phyloP scores from a whole-genome alignment of 2,329 filamentous ascomycete species.

The Scopulariopsis brevicaulis region DNA sequence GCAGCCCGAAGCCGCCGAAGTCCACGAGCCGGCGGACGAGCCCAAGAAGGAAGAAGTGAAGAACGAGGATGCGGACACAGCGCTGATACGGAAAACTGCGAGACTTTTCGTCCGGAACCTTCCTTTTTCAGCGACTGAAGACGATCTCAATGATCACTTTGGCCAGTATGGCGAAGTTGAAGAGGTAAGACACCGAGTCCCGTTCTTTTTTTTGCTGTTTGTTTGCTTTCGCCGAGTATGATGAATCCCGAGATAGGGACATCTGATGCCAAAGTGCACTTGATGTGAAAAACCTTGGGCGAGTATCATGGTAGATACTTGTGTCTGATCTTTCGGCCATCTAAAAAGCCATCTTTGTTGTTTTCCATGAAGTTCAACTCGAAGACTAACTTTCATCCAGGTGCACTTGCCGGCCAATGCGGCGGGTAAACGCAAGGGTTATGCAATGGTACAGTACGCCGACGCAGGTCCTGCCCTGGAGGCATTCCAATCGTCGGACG shows the following conservation, averaged over 20 bases:
- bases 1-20: neutral
- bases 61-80: slow-evolving; percentile 21
- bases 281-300: slow-evolving; percentile 77
- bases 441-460: slow-evolving; percentile 73
- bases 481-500: slow-evolving; percentile 72
- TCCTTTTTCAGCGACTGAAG: slow-evolving; percentile 66
- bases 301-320: slow-evolving; percentile 63
- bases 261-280: slow-evolving; percentile 81
- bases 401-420: slow-evolving; percentile 74
- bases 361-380: slow-evolving; percentile 25
- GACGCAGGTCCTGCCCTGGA: slow-evolving; percentile 61
- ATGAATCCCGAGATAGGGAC: slow-evolving; percentile 99
- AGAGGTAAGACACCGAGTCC: slow-evolving; percentile 58
- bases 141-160: slow-evolving; percentile 66
- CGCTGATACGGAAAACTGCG: slow-evolving; percentile 58
- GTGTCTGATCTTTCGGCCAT: slow-evolving; percentile 49
- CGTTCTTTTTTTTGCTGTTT: slow-evolving; percentile 7
- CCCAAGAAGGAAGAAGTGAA: neutral
- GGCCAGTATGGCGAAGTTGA: slow-evolving; percentile 61
- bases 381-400: slow-evolving; percentile 25
- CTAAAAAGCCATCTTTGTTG: slow-evolving; percentile 8
- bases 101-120: slow-evolving; percentile 86
- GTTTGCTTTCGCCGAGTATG: slow-evolving; percentile 31
- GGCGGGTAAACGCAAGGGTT: slow-evolving; percentile 71
- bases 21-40: neutral